A percentile compares a stretch with the other conserved stretches of the same genome.
These are phyloP conservation scores for Bauhinia variegata DNA, from an alignment of 306 rosid genomes.

Conservation along the genomic window DNA sequence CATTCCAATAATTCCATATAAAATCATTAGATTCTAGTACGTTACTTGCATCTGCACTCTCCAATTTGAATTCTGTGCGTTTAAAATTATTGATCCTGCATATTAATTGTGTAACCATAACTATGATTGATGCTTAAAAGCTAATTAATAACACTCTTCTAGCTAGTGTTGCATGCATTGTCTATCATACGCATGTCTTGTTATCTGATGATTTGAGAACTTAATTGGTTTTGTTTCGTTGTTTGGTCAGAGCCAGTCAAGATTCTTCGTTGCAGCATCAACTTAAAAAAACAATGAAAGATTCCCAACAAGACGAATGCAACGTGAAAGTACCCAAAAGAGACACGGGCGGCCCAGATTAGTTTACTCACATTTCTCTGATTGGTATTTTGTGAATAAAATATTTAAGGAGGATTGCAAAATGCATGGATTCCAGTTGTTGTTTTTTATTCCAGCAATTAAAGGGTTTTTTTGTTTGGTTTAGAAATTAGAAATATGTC, in stretches of 20 bases:
- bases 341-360: constrained; percentile 19
- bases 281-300: constrained; percentile 28
- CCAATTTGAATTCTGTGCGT: neutral
- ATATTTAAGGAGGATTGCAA: constrained; percentile 2
- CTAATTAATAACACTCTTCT: too few relatives aligned
- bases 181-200: too few relatives aligned
- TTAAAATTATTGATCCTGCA: too few relatives aligned
- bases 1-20: constrained; percentile 30
- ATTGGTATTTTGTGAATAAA: constrained; percentile 19
- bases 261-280: constrained; percentile 40
- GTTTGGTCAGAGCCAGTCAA: constrained; percentile 26
- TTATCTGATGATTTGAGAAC: constrained; percentile 1
- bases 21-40: constrained; percentile 40
- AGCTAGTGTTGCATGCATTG: too few relatives aligned
- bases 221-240: constrained; percentile 10
- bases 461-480: constrained; percentile 8
- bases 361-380: constrained; percentile 1
- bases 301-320: constrained; percentile 39
- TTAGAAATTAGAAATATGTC: constrained; percentile 33
- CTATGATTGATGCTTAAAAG: too few relatives aligned
- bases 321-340: constrained; percentile 25
- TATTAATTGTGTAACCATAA: too few relatives aligned
- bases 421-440: constrained; percentile 22
- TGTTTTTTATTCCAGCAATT: constrained; percentile 26
- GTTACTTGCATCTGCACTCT: constrained; percentile 42